A percentile compares a stretch with the other conserved stretches of the same genome.
These are phyloP conservation scores for Yamadazyma laniorum DNA, from an alignment of 805 yeast genomes.

Conservation along the genomic window DNA sequence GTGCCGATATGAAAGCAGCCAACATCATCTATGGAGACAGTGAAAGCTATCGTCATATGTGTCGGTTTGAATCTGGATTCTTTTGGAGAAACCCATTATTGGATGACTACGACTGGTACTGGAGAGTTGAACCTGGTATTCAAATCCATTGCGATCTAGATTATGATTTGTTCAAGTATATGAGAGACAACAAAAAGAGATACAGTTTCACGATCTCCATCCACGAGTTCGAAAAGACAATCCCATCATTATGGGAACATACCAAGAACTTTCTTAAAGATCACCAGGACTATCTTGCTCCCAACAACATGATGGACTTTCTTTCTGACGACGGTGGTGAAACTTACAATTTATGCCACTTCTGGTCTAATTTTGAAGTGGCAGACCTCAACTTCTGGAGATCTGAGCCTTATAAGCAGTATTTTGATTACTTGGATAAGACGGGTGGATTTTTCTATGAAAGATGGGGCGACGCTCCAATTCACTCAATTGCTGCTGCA, in stretches of 20 bases:
- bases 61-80: constrained; percentile 87
- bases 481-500: constrained; percentile 84
- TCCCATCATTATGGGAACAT: constrained; percentile 79
- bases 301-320: constrained; percentile 67
- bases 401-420: constrained; percentile 62
- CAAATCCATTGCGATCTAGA: constrained; percentile 79
- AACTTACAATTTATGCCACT: constrained; percentile 78
- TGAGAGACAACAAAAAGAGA: constrained; percentile 72
- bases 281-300: constrained; percentile 59
- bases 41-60: constrained; percentile 85
- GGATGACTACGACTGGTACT: constrained; percentile 80
- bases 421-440: constrained; percentile 70
- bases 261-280: constrained; percentile 64
- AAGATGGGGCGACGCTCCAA: constrained; percentile 95
- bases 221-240: constrained; percentile 79
- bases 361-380: constrained; percentile 89
- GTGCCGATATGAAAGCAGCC: constrained; percentile 55
- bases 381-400: constrained; percentile 76
- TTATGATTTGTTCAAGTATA: constrained; percentile 80
- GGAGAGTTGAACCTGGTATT: constrained; percentile 92
- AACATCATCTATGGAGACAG: constrained; percentile 72
- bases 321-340: constrained; percentile 66
- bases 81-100: constrained; percentile 76
- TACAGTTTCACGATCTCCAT: constrained; percentile 87
- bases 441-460: constrained; percentile 89